Conservation (phyloP, 768 basidiomycete genomes). For the Leccinum boreale region DNA sequence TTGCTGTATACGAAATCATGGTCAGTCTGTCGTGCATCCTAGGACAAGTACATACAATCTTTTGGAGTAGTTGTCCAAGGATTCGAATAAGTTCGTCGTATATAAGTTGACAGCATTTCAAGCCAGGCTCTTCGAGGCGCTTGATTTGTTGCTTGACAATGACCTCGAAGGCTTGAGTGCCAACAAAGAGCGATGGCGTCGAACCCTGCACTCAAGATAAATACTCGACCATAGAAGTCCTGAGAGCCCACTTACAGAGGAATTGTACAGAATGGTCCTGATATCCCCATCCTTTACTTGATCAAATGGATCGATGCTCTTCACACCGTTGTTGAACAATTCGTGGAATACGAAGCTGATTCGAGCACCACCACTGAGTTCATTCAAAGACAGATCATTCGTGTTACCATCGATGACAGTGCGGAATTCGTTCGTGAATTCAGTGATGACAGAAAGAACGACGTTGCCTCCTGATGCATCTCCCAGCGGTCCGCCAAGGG, state of each 20-base stretch:
- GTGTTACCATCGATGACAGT: slow-evolving; percentile 97
- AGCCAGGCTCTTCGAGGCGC: slow-evolving; percentile 86
- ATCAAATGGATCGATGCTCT: slow-evolving; percentile 96
- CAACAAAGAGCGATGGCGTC: slow-evolving; percentile 93
- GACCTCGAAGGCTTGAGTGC: slow-evolving; percentile 95
- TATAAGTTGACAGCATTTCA: slow-evolving; percentile 93
- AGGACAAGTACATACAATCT: slow-evolving; percentile 63
- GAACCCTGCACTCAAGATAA: slow-evolving; percentile 60
- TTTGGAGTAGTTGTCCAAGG: slow-evolving; percentile 82
- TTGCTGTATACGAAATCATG: slow-evolving; percentile 51
- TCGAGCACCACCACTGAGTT: slow-evolving; percentile 96
- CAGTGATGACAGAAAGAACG: slow-evolving; percentile 95
- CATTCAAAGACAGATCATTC: slow-evolving; percentile 91
- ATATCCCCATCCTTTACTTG: slow-evolving; percentile 99
- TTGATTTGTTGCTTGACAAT: slow-evolving; percentile 99
- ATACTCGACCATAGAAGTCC: neutral
- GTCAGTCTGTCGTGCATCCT: neutral
- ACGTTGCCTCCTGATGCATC: slow-evolving; percentile 87
- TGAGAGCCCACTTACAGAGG: slow-evolving; percentile 63
- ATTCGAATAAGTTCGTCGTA: slow-evolving; percentile 98
- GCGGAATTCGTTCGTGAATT: slow-evolving; percentile 96
- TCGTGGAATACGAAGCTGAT: slow-evolving; percentile 99
- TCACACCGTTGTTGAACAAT: slow-evolving; percentile 94
- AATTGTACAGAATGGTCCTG: slow-evolving; percentile 93
- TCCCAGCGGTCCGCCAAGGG: slow-evolving; percentile 84